Base-by-base conservation (phyloP, 371 early-diverging fungal species). In the Zancudomyces culisetae region DNA sequence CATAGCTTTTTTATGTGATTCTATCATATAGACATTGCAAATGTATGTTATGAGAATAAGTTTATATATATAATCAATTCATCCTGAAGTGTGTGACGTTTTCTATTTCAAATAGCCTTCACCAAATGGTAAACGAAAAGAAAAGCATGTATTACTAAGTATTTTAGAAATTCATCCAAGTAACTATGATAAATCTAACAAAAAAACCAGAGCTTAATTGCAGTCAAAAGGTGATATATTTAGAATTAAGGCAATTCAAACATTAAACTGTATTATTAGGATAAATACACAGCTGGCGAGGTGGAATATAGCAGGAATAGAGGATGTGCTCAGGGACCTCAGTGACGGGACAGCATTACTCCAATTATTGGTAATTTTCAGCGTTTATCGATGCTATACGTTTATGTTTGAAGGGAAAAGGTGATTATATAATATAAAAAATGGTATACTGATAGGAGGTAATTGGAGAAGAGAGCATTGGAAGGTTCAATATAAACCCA, bases 281-380 rank as follows among this genome's bases (percentile, higher is more conserved):
- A 81, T 93, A 43, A 96, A 95, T 68, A 87, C 74, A 49, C 86
- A 94, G 58, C 71, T 98, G 20, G 72, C 72, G 45, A 66, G 72
- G 41, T 71, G 71, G 23, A 65, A 71, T 26, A 64, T 79, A 18
- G 61, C 71, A 13, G 73, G 79, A 47, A 79, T 88, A 47, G 59
- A 71, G 29, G 70, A 86, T 59, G 57, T 87, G 26, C 68, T 74
- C 45, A 64, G 65, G 2, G 92, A 88, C 55, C 60, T 93, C 23
- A 70, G 84, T 0, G 79, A 81, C 55, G 98, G 97, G 42, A 88
- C 85, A 27, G 76, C 77, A 35, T 69, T 91, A 24, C 80, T 94
- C 47, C 80, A 84, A 49, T 73, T 90, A 28, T 66, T 93, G 60
- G 85, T 84, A 77, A 60, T 24, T 49, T 24, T 4, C 26, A 30